Evolutionary conservation across 225 moss, liverwort and hornwort genomes (phyloP), one percentile per base, ranked within the genome.

Genomic region (Marchantia polymorpha): DNA sequence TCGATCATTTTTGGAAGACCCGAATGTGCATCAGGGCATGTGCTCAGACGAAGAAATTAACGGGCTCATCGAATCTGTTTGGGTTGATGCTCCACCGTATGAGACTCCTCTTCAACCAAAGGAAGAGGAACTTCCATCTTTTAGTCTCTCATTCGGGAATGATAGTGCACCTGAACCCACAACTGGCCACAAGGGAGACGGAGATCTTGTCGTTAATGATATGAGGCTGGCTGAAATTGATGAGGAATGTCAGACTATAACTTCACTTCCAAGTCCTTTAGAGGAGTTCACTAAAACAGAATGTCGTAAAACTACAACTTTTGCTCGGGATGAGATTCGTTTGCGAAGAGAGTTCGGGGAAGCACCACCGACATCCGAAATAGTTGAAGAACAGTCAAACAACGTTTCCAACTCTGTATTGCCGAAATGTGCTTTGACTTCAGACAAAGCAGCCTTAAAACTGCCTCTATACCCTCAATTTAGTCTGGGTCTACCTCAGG

Each of bases 1-100:
- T 56, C 78, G 52, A 30, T 79, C 78, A 10, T 79, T 79, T 56
- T 69, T 79, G 69, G 17, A 52, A 4, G 78, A 79, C 30, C 67
- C 78, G 69, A 27, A 53, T 4, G 29, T 52, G 13, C 73, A 73
- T 10, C 51, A 73, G 52, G 12, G 52, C 25, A 52, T 73, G 59
- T 76, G 63, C 64, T 63, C 25, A 22, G 63, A 50, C n/a, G 64
- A 64, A 12, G 64, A 13, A 22, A 14, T 51, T 25, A 54, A 20
- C 13, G 48, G 29, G 22, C 47, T 75, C 7, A 59, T 39, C 9
- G 50, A 77, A 25, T 12, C 23, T 49, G 15, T 26, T 20, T 11
- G 22, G 8, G 46, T 25, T 19, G 16, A 22, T 61, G 39, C 76
- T 64, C 47, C 61, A 25, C 8, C 72, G 6, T 20, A 3, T 12